Base-by-base conservation (phyloP, 1,284 basidiomycete genomes). In the Wallemia ichthyophaga region DNA sequence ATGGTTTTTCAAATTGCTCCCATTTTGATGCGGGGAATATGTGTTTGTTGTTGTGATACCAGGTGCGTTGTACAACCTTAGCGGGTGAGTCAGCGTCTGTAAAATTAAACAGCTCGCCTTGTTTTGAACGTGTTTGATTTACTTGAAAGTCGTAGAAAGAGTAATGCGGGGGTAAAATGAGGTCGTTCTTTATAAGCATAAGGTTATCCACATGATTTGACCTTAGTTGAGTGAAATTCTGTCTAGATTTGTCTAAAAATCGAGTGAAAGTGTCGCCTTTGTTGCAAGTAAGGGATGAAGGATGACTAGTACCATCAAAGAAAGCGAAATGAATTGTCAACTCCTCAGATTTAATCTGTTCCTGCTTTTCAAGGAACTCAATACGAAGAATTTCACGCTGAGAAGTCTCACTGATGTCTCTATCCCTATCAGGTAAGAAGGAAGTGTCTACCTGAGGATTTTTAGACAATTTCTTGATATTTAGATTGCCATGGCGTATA, bases 111-210 rank as follows among this genome's bases (percentile, higher is more conserved):
- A 99, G 71, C 1, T 92, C 92, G 0, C 92, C 94, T 0, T 89
- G 95, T 71, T 98, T 98, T 23, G 94, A 94, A 26, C 94, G 80
- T 1, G 92, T 88, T 72, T 95, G 95, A 76, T 95, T 94, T 64
- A 96, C 75, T 66, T 98, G 94, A 64, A 98, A 96, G 71, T 95
- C 87, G 70, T 96, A 98, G 68, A 98, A 96, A 1, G 89, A 94
- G 70, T 95, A 80, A 69, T 98, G 92, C 84, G 96, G 86, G 24
- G 89, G 91, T 65, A 95, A 87, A 63, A 95, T 91, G 58, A 95
- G 73, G 68, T 95, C 89, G 72, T 95, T 89, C 85, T 89, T 96
- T 71, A 99, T 80, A 71, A 96, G 98, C 88, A 98, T 95, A 60
- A 99, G 71, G 68, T 94, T 96, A 71, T 98, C 94, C 24, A 87